phyloP scores from a whole-genome alignment of 106 monocot species.

The Acorus calamus region DNA sequence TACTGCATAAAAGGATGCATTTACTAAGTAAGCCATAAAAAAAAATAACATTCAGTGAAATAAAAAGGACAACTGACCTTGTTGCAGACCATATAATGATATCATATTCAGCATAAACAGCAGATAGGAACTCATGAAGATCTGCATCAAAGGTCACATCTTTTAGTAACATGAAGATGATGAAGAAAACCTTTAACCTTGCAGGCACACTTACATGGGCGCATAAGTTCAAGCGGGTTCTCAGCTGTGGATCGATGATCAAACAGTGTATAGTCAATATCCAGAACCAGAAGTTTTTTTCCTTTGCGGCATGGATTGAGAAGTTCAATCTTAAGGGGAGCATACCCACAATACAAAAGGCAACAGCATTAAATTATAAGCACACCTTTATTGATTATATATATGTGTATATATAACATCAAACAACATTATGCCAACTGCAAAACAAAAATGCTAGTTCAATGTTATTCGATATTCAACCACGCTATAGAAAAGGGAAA shows the following conservation, averaged over 20 bases:
- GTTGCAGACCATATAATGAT: slow-evolving; percentile 99
- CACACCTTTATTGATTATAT: no score
- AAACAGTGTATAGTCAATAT: slow-evolving; percentile 95
- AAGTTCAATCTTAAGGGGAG: slow-evolving; percentile 61
- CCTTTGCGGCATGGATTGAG: slow-evolving; percentile 78
- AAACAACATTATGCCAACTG: no score
- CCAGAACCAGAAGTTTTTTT: slow-evolving; percentile 93
- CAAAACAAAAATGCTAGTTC: no score
- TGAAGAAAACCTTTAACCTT: background rate
- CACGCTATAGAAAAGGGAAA: no score
- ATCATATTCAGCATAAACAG: slow-evolving; percentile 84
- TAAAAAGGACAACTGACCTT: slow-evolving; percentile 35
- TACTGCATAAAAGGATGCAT: slow-evolving; percentile 34
- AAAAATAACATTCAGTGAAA: background rate
- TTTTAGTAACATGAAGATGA: background rate
- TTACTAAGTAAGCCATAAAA: background rate
- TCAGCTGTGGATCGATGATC: slow-evolving; percentile 92
- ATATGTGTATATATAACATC: no score
- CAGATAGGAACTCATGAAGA: slow-evolving; percentile 93
- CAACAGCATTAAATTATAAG: slow-evolving; percentile 1
- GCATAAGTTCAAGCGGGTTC: slow-evolving; percentile 90
- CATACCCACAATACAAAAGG: background rate
- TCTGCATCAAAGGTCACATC: slow-evolving; percentile 37
- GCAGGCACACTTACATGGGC: slow-evolving; percentile 52
- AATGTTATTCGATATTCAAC: no score